phyloP scores from a whole-genome alignment of 352 stramenopile species.

The Pythium plurisporium region DNA sequence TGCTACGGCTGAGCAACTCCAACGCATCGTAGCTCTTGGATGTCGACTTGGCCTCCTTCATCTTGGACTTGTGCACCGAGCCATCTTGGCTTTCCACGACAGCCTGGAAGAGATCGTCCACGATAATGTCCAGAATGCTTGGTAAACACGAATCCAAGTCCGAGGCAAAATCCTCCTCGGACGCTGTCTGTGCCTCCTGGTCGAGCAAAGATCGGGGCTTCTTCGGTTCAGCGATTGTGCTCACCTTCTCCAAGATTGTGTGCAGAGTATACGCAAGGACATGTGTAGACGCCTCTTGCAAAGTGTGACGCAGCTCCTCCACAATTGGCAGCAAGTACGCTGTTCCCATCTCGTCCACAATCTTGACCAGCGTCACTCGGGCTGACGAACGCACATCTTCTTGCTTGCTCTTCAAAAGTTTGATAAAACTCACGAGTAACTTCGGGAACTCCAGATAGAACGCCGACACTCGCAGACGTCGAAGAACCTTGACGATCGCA shows the following conservation, averaged over 20 bases:
- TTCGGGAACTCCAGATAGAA: slow-evolving; percentile 94
- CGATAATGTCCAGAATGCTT: slow-evolving; percentile 77
- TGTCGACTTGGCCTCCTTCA: slow-evolving; percentile 76
- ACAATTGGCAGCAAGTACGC: slow-evolving; percentile 84
- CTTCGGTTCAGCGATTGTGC: slow-evolving; percentile 46
- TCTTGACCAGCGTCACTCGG: slow-evolving; percentile 92
- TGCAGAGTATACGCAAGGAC: slow-evolving; percentile 86
- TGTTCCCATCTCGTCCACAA: slow-evolving; percentile 88
- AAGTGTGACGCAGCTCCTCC: slow-evolving; percentile 75
- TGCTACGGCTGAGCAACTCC: slow-evolving; percentile 70
- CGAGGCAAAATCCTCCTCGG: slow-evolving; percentile 39
- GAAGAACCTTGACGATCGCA: slow-evolving; percentile 96
- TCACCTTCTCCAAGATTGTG: slow-evolving; percentile 76
- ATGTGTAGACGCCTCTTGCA: slow-evolving; percentile 81
- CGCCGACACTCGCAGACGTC: slow-evolving; percentile 83
- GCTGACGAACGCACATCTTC: slow-evolving; percentile 90
- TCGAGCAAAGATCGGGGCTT: slow-evolving; percentile 35
- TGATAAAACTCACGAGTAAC: slow-evolving; percentile 90
- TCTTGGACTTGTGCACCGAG: slow-evolving; percentile 77
- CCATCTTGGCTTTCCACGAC: slow-evolving; percentile 55
- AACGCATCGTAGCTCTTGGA: slow-evolving; percentile 71
- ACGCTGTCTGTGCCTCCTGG: slow-evolving; percentile 15
- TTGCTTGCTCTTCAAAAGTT: slow-evolving; percentile 89
- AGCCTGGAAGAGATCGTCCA: slow-evolving; percentile 77
- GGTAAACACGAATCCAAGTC: slow-evolving; percentile 75